These are phyloP conservation scores for Debaryomycetaceae sp. DNA, from an alignment of 1,139 yeast species.

Conservation along the genomic window DNA sequence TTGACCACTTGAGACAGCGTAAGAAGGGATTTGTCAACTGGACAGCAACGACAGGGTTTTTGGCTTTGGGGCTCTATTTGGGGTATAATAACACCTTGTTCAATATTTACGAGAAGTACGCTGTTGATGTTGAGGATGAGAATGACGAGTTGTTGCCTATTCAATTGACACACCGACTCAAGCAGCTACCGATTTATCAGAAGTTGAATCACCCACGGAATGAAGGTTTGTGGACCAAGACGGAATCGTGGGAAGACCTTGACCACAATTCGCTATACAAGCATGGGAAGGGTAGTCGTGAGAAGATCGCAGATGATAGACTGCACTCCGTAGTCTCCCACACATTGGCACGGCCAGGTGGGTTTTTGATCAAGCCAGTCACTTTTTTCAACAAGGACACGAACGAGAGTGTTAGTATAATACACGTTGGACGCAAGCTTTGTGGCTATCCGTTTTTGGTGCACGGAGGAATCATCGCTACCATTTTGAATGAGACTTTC, in stretches of 20 bases:
- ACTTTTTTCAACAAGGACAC: conserved; percentile 59
- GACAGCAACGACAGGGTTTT: conserved; percentile 27
- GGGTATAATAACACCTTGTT: conserved; percentile 36
- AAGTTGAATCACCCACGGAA: conserved; percentile 35
- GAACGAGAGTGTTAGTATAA: conserved; percentile 60
- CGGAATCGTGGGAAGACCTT: conserved; percentile 61
- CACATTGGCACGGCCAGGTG: conserved; percentile 62
- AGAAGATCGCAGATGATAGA: conserved; percentile 31
- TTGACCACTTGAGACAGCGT: conserved; percentile 27
- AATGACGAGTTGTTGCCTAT: conserved; percentile 16
- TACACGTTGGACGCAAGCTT: conserved; percentile 74
- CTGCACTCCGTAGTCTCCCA: conserved; percentile 25
- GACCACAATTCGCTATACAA: conserved; percentile 41
- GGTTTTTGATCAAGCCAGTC: conserved; percentile 69
- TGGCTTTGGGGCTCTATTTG: conserved; percentile 25
- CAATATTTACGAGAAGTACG: conserved; percentile 29
- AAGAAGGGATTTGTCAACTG: conserved; percentile 30
- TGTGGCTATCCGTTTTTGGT: conserved; percentile 86
- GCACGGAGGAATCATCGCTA: conserved; percentile 89
- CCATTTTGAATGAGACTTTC: conserved; percentile 73
- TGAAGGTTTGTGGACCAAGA: conserved; percentile 40
- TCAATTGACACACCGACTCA: conserved; percentile 45
- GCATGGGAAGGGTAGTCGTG: conserved; percentile 15
- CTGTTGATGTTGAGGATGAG: conserved; percentile 20
- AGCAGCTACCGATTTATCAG: conserved; percentile 51